Base-by-base conservation (phyloP, 306 rosid species). In the Prunus salicina region DNA sequence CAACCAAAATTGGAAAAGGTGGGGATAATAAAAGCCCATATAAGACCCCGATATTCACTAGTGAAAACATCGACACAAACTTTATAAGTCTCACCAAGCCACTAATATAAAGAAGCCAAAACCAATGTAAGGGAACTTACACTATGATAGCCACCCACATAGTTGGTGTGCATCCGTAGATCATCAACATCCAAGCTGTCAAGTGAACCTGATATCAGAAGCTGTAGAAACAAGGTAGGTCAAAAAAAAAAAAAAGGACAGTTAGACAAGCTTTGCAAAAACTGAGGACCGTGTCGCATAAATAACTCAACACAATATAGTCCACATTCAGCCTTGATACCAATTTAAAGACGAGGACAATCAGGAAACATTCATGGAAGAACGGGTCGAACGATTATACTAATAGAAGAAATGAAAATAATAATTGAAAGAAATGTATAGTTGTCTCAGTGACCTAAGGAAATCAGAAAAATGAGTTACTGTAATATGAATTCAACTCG, bases 101-200 rank as follows among this genome's bases (percentile, higher is more conserved):
- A 66, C n/a, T 6, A 53, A 61, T 8, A 9, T 14, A 25, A 47
- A 27, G 20, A 45, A 60, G 41, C 60, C 51, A 64, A 64, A 46
- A 61, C 46, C 16, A 65, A 69, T 11, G 19, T 22, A 64, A 28
- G 52, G 74, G 70, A 79, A 74, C 97, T 83, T 88, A 95, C 98
- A 58, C 86, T 84, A 71, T 92, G 89, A 78, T 95, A 95, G 78
- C 96, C 97, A 73, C 98, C 96, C 1, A 90, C 91, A 60, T 95
- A 95, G 76, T 91, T 95, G 8, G 97, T 90, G 81, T 95, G 76
- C 66, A 38, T 69, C 76, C 98, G 90, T 79, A 95, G 83, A 82
- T 95, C 97, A 79, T 92, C 97, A 79, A 95, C 87, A 87, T 95
- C 98, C 89, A 95, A 87, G 92, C 97, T 89, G 75, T 93, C 97